phyloP scores from a whole-genome alignment of 2,329 filamentous ascomycete species.

The Fonsecaea pugnacius region DNA sequence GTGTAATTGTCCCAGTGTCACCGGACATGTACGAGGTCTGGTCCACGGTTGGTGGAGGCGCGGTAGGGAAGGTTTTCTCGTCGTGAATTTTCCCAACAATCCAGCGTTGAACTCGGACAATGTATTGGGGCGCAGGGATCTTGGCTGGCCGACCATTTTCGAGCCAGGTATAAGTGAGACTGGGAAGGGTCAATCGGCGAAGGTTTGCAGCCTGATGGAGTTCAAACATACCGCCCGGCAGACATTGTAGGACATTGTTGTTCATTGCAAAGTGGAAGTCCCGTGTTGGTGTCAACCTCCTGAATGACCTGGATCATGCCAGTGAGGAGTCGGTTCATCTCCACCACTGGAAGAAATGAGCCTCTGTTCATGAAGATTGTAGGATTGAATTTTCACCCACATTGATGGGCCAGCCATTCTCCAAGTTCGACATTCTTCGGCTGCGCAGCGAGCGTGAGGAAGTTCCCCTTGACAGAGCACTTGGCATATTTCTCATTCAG shows the following conservation, averaged over 20 bases:
- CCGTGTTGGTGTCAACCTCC: slow-evolving; percentile 77
- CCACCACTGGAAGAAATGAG: slow-evolving; percentile 68
- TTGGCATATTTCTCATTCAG: slow-evolving; percentile 65
- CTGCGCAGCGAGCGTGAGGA: slow-evolving; percentile 90
- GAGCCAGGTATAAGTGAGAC: slow-evolving; percentile 95
- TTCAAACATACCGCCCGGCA: slow-evolving; percentile 78
- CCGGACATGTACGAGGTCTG: slow-evolving; percentile 60
- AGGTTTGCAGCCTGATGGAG: not conserved
- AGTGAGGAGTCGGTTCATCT: slow-evolving; percentile 87
- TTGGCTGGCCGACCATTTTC: slow-evolving; percentile 87
- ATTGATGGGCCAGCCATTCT: slow-evolving; percentile 95
- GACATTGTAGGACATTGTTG: slow-evolving; percentile 89
- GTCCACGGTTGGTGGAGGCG: slow-evolving; percentile 67
- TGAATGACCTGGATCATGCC: slow-evolving; percentile 88
- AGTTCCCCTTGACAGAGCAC: slow-evolving; percentile 95
- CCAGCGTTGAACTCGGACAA: slow-evolving; percentile 95
- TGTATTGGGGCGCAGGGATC: slow-evolving; percentile 89
- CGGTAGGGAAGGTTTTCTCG: slow-evolving; percentile 85
- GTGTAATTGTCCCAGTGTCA: slow-evolving; percentile 51
- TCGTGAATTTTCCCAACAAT: slow-evolving; percentile 96
- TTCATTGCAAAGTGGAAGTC: slow-evolving; percentile 79
- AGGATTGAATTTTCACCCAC: slow-evolving; percentile 54
- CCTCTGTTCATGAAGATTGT: slow-evolving; percentile 14
- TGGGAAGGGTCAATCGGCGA: slow-evolving; percentile 46
- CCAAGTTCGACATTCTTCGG: slow-evolving; percentile 92